Base-by-base conservation (phyloP, 306 rosid genomes). In the Quillaja saponaria region DNA sequence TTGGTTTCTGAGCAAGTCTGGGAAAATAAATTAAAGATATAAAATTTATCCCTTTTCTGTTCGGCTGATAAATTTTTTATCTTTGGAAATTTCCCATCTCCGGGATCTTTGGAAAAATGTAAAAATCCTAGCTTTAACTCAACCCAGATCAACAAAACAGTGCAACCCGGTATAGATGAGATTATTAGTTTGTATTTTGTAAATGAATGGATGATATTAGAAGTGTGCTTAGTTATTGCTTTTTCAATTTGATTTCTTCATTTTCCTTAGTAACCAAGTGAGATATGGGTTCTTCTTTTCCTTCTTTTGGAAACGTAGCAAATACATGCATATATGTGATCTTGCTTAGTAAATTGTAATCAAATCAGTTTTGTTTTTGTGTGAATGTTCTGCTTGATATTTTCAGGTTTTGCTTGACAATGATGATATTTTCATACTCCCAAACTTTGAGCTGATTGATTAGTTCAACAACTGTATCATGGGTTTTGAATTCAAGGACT, bases 381-480 rank as follows among this genome's bases (percentile, higher is more conserved):
- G 8, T n/a, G 17, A 1, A 48, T 61, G 63, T 42, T 21, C 34
- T 46, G 69, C 6, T 63, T 55, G 64, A 28, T 53, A 25, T 7
- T 71, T 63, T 63, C 76, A 71, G 76, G 76, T 63, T 54, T 51
- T 55, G n/a, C 21, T n/a, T 63, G 47, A 38, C 44, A 62, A 62
- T 10, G 34, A n/a, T 54, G 19, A 5, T 8, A 18, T 46, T 45
- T n/a, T n/a, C n/a, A n/a, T n/a, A n/a, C n/a, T n/a, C n/a, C n/a
- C n/a, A n/a, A n/a, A n/a, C n/a, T n/a, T n/a, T n/a, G n/a, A n/a
- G 50, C 39, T 10, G 35, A 69, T 42, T 49, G 67, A 55, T 42
- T 44, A 45, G 21, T 50, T 51, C 31, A 69, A 42, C 44, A 51
- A 18, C 48, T 21, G 18, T 2, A 54, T 34, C 35, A 42, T 55